These are phyloP conservation scores for Trichophyton schoenleinii DNA, from an alignment of 2,329 filamentous ascomycete species.

Conservation along the genomic window DNA sequence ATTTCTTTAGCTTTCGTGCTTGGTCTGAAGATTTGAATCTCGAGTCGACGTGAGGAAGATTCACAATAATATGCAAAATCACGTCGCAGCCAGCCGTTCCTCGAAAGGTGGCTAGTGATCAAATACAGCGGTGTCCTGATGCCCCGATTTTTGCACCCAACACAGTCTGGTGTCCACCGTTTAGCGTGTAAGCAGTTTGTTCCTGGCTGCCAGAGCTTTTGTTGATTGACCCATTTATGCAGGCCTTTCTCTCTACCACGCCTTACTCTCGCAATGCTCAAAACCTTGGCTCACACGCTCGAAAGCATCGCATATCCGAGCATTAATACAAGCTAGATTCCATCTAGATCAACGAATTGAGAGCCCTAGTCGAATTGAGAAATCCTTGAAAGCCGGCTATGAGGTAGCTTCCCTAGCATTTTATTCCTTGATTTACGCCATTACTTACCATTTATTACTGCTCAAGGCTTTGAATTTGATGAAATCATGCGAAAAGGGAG, in stretches of 20 bases:
- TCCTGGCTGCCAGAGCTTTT: not conserved
- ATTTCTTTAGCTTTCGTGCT: not conserved
- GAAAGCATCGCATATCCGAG: slow-evolving; percentile 18
- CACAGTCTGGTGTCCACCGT: slow-evolving; percentile 29
- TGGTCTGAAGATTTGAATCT: not conserved
- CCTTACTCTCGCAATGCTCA: slow-evolving; percentile 32
- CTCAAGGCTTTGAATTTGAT: slow-evolving; percentile 29
- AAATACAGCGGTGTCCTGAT: slow-evolving; percentile 18
- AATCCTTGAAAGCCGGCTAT: slow-evolving; percentile 32
- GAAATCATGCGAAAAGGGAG: slow-evolving; percentile 22
- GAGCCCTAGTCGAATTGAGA: slow-evolving; percentile 28
- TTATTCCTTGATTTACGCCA: not conserved
- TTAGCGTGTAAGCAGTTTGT: slow-evolving; percentile 29
- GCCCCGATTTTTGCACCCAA: slow-evolving; percentile 26
- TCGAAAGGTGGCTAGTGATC: not conserved
- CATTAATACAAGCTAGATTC: slow-evolving; percentile 27
- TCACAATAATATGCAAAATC: not conserved
- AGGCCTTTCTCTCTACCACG: slow-evolving; percentile 36
- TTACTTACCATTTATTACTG: not conserved
- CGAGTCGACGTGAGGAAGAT: not conserved
- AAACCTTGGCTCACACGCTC: slow-evolving; percentile 17
- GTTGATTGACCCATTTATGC: slow-evolving; percentile 2
- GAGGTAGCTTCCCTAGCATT: slow-evolving; percentile 19
- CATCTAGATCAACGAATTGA: slow-evolving; percentile 26
- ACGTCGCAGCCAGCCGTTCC: not conserved